Percentiles rank a stretch among this genome's conserved stretches.
phyloP scores from a whole-genome alignment of 805 yeast genomes.

The Lachancea thermotolerans region DNA sequence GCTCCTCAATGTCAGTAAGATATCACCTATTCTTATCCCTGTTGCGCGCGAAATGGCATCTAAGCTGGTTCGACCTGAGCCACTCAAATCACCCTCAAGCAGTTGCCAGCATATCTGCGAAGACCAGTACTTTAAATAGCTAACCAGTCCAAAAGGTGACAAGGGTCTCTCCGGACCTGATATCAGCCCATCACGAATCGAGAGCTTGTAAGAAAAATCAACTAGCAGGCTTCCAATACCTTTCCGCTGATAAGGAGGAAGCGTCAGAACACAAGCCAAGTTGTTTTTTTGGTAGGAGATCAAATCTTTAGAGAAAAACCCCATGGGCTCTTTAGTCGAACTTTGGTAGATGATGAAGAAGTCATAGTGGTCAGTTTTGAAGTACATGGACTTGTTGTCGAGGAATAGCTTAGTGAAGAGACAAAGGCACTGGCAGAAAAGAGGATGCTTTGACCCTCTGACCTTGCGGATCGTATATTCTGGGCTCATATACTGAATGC shows the following conservation, averaged over 20 bases:
- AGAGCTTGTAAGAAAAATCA: constrained; percentile 74
- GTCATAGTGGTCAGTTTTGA: constrained; percentile 69
- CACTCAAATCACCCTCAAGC: constrained; percentile 35
- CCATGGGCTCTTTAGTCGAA: constrained; percentile 55
- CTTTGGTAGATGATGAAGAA: constrained; percentile 66
- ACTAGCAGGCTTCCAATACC: constrained; percentile 75
- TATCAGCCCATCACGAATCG: constrained; percentile 51
- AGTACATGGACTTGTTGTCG: constrained; percentile 84
- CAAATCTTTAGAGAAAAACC: constrained; percentile 85
- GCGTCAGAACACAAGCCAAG: constrained; percentile 81
- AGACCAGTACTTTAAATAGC: constrained; percentile 76
- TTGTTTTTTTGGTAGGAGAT: constrained; percentile 73
- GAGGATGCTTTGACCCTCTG: constrained; percentile 53
- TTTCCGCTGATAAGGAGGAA: constrained; percentile 85
- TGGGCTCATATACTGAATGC: constrained; percentile 57
- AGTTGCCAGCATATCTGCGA: constrained; percentile 41
- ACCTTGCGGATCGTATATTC: constrained; percentile 54
- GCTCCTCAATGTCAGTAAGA: constrained; percentile 50
- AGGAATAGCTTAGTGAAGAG: constrained; percentile 82
- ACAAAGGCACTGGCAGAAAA: constrained; percentile 77
- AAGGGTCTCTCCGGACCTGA: constrained; percentile 94
- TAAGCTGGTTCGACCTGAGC: constrained; percentile 34
- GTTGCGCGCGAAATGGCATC: constrained; percentile 47
- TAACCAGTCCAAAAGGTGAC: constrained; percentile 68
- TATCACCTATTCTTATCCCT: constrained; percentile 59